Evolutionary conservation across 2,329 filamentous ascomycete genomes (phyloP).

Genomic region (Ophiostoma sp.): DNA sequence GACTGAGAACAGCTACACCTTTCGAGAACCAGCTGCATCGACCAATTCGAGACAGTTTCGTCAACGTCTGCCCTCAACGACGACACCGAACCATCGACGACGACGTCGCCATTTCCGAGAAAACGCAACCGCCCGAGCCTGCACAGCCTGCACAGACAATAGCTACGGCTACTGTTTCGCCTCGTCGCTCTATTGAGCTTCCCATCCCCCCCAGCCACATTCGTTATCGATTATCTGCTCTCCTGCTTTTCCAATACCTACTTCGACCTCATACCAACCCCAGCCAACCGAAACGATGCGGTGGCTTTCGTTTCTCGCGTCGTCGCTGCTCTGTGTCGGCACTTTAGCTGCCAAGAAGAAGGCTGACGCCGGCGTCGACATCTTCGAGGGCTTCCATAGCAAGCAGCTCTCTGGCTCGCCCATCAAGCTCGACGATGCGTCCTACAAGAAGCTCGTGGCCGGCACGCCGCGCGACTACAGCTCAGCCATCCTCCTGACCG

Average conservation of each 20-base stretch:
- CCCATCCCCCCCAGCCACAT: not conserved
- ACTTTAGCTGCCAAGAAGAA: slow-evolving; percentile 56
- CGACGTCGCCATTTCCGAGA: not conserved
- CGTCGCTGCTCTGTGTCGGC: slow-evolving; percentile 57
- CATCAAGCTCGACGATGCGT: slow-evolving; percentile 69
- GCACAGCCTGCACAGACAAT: not conserved
- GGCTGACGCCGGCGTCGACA: slow-evolving; percentile 39
- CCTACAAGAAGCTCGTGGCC: slow-evolving; percentile 69
- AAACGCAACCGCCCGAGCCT: not conserved
- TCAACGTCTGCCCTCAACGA: not conserved
- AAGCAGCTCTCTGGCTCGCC: slow-evolving; percentile 61
- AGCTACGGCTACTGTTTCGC: slow-evolving; percentile 3
- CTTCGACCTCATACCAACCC: not conserved
- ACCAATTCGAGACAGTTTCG: slow-evolving; percentile 11
- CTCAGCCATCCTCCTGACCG: slow-evolving; percentile 77
- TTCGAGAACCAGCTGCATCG: slow-evolving; percentile 13
- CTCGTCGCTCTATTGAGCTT: not conserved
- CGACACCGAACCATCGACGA: slow-evolving; percentile 7
- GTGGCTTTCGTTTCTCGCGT: slow-evolving; percentile 57
- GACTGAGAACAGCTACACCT: slow-evolving; percentile 20
- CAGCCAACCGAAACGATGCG: slow-evolving; percentile 53
- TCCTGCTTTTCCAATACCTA: not conserved
- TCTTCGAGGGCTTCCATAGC: slow-evolving; percentile 65
- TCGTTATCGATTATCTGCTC: not conserved
- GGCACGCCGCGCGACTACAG: slow-evolving; percentile 75